These are phyloP conservation scores for Euphorbia lathyris DNA, from an alignment of 345 rosid genomes.

Conservation along the genomic window DNA sequence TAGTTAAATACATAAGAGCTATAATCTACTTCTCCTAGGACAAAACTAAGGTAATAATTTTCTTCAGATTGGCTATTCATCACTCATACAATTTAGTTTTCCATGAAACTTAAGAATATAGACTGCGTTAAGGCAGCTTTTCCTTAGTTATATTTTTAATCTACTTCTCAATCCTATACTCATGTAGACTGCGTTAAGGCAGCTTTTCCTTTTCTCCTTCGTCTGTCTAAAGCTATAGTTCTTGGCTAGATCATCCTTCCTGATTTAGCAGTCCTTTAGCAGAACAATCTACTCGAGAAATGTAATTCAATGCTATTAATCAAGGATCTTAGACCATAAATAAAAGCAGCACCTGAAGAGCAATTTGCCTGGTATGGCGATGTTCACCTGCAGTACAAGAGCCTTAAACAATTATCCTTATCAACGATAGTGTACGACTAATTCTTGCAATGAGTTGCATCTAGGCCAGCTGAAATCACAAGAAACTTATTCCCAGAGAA, in stretches of 20 bases:
- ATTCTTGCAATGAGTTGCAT: not conserved
- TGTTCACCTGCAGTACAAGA: not conserved
- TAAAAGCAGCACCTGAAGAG: too few species aligned
- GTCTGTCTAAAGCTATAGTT: not conserved
- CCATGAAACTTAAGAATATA: not conserved
- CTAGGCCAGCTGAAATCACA: slow-evolving; percentile 38
- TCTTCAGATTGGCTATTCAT: not conserved
- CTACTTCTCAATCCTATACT: too few species aligned
- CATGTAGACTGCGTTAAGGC: too few species aligned
- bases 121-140: too few species aligned
- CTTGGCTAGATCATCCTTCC: not conserved
- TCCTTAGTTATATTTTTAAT: too few species aligned
- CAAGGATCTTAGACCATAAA: too few species aligned
- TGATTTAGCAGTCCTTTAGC: not conserved
- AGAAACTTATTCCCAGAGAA: slow-evolving; percentile 80
- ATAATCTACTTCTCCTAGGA: not conserved
- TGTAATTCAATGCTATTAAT: too few species aligned
- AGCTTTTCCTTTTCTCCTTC: not conserved
- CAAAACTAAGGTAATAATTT: not conserved
- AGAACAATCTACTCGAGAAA: not conserved
- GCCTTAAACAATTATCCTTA: not conserved
- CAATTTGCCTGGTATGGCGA: not conserved
- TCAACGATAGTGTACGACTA: not conserved
- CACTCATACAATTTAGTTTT: not conserved
- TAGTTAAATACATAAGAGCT: not conserved